These are phyloP conservation scores for Plenodomus lindquistii DNA, from an alignment of 2,329 filamentous ascomycete genomes.

Conservation along the genomic window DNA sequence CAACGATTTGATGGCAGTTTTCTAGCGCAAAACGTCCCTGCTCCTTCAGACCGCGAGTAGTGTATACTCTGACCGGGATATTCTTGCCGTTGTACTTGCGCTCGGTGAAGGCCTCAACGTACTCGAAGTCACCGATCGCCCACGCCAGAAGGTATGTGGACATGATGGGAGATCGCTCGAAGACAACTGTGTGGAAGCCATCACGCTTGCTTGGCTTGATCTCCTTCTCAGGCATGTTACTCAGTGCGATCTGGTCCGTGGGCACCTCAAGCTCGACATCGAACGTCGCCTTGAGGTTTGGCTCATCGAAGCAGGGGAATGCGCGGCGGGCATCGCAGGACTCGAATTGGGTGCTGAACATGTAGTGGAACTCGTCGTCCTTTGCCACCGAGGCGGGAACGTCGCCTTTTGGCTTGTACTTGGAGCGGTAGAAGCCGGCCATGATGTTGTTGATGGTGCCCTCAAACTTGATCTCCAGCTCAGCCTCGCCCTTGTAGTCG, in stretches of 20 bases:
- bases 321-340: conserved; percentile 91
- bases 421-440: conserved; percentile 91
- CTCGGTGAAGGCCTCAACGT: conserved; percentile 87
- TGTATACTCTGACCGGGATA: conserved; percentile 93
- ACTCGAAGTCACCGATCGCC: conserved; percentile 97
- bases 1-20: conserved; percentile 89
- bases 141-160: conserved; percentile 95
- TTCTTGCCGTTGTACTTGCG: conserved; percentile 89
- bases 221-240: conserved; percentile 91
- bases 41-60: conserved; percentile 89
- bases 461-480: conserved; percentile 72
- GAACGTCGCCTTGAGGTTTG: conserved; percentile 94
- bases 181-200: conserved; percentile 77
- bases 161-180: conserved; percentile 91
- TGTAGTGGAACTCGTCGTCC: conserved; percentile 67
- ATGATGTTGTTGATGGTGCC: conserved; percentile 84
- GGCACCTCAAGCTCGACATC: conserved; percentile 93
- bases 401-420: conserved; percentile 80
- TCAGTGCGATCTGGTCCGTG: conserved; percentile 82
- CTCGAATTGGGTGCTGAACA: conserved; percentile 96
- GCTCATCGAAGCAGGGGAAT: conserved; percentile 98
- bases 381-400: conserved; percentile 77
- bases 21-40: conserved; percentile 88
- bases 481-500: conserved; percentile 66
- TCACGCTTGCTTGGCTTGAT: conserved; percentile 72